phyloP scores from a whole-genome alignment of 2,329 filamentous ascomycete species.

The Niveomyces coronatus region DNA sequence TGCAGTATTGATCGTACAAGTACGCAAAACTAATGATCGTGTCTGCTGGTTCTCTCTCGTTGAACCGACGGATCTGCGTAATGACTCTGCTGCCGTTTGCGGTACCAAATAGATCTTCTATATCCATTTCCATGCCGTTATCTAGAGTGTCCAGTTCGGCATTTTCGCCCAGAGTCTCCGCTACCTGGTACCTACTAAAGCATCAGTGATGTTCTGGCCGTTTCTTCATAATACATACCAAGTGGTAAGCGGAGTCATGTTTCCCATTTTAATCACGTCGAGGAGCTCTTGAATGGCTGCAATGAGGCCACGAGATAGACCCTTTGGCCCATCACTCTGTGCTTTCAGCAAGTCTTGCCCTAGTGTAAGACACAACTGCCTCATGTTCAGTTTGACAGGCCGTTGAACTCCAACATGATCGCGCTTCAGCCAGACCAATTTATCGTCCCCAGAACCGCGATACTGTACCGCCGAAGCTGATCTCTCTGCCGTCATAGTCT shows the following conservation, averaged over 20 bases:
- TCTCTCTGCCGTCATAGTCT: slow-evolving; percentile 20
- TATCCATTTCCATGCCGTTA: slow-evolving; percentile 18
- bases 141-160: slow-evolving; percentile 9
- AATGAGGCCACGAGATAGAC: slow-evolving; percentile 19
- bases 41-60: slow-evolving; percentile 15
- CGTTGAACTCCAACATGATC: slow-evolving; percentile 3
- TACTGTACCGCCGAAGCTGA: slow-evolving; percentile 9
- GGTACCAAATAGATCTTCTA: slow-evolving; percentile 19
- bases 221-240: slow-evolving; percentile 19
- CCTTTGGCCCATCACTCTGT: slow-evolving; percentile 11
- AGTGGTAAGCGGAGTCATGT: slow-evolving; percentile 21
- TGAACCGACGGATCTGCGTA: slow-evolving; percentile 19
- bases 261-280: slow-evolving; percentile 16
- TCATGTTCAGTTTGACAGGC: slow-evolving; percentile 15
- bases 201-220: background rate
- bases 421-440: slow-evolving; percentile 13
- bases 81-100: slow-evolving; percentile 19
- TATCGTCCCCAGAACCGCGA: background rate
- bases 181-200: slow-evolving; percentile 2
- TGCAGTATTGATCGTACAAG: slow-evolving; percentile 19
- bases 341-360: background rate
- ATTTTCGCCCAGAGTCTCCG: slow-evolving; percentile 3
- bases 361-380: slow-evolving; percentile 15
- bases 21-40: slow-evolving; percentile 18
- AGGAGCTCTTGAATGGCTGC: slow-evolving; percentile 18